Conservation (phyloP, 176 grass and related monocot genomes). For the Triticum turgidum region DNA sequence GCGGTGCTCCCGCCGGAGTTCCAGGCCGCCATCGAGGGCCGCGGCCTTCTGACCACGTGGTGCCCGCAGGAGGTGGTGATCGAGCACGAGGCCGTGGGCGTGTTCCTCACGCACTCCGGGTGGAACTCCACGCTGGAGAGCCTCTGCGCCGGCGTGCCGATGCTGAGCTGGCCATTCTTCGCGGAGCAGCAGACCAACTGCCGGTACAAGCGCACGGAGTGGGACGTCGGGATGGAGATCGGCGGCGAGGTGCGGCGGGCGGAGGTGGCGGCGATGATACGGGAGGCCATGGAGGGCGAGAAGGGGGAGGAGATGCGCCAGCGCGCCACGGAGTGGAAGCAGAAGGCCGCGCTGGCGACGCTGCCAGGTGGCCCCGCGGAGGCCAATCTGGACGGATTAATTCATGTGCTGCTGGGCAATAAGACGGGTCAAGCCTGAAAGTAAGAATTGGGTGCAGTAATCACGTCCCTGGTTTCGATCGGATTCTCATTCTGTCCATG, state of each 20-base stretch:
- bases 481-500: not conserved
- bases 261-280: constrained; percentile 44
- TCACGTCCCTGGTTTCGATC: not conserved
- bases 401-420: constrained; percentile 1
- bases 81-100: constrained; percentile 46
- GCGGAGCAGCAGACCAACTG: constrained; percentile 77
- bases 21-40: constrained; percentile 37
- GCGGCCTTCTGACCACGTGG: constrained; percentile 54
- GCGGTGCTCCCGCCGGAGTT: constrained; percentile 56
- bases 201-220: constrained; percentile 55
- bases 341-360: constrained; percentile 16
- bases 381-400: constrained; percentile 7
- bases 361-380: constrained; percentile 24
- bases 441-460: not conserved
- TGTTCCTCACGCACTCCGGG: constrained; percentile 72
- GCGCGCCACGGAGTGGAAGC: constrained; percentile 45
- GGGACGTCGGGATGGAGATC: constrained; percentile 76
- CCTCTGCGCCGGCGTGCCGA: constrained; percentile 58
- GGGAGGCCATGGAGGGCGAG: constrained; percentile 55
- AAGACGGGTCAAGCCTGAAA: not conserved
- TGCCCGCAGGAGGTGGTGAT: constrained; percentile 71
- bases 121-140: constrained; percentile 88
- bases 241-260: constrained; percentile 45
- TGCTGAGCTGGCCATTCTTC: constrained; percentile 87
- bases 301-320: constrained; percentile 65